These are phyloP conservation scores for Orbilia quercus DNA, from an alignment of 2,329 filamentous ascomycete species.

Conservation along the genomic window DNA sequence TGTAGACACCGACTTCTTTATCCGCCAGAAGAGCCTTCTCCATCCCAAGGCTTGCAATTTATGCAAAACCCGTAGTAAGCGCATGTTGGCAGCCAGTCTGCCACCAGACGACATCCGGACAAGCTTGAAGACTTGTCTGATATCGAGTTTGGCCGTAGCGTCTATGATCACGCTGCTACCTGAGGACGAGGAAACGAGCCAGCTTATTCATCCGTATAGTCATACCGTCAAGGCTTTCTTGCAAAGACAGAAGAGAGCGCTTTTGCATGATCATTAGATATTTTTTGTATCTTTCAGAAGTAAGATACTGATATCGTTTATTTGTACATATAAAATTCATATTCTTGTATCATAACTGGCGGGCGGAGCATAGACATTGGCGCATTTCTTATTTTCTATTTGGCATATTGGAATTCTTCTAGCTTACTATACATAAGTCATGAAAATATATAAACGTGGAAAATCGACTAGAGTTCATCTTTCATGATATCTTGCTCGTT, in stretches of 20 bases:
- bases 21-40: slow-evolving; percentile 41
- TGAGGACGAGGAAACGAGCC: slow-evolving; percentile 51
- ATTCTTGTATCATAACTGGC: slow-evolving; percentile 42
- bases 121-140: slow-evolving; percentile 46
- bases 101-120: slow-evolving; percentile 49
- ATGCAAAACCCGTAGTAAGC: slow-evolving; percentile 44
- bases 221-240: slow-evolving; percentile 51
- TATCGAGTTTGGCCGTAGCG: slow-evolving; percentile 47
- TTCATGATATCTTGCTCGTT: slow-evolving; percentile 1
- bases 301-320: slow-evolving; percentile 10
- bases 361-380: slow-evolving; percentile 33
- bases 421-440: too few species aligned
- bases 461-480: slow-evolving; percentile 15
- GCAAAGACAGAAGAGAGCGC: slow-evolving; percentile 34
- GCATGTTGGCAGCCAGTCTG: slow-evolving; percentile 38
- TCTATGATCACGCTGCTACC: slow-evolving; percentile 46
- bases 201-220: slow-evolving; percentile 55
- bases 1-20: slow-evolving; percentile 47
- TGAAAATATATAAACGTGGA: too few species aligned
- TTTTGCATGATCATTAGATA: slow-evolving; percentile 13
- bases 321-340: slow-evolving; percentile 40
- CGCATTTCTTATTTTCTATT: slow-evolving; percentile 34
- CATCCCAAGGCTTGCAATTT: slow-evolving; percentile 35
- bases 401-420: slow-evolving; percentile 24
- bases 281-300: neutral